Base-by-base conservation (phyloP, 768 basidiomycete species). In the Coprinopsis cinerea region DNA sequence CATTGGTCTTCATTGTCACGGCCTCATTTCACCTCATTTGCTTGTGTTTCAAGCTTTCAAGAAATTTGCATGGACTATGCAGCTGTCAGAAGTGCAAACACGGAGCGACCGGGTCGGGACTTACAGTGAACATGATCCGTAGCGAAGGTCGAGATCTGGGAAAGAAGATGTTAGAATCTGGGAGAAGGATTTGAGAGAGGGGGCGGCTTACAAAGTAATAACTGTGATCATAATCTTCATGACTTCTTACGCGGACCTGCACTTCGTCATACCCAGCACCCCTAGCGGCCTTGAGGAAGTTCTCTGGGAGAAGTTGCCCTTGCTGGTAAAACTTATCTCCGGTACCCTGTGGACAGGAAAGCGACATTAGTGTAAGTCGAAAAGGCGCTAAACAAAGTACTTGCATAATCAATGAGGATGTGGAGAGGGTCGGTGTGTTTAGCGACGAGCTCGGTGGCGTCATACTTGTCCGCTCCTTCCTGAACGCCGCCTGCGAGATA, bases 241-340 rank as follows among this genome's bases (percentile, higher is more conserved):
- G 89, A 52, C 76, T 74, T 55, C 88, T 75, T 18, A 96, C 87
- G 37, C 79, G 71, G 5, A 97, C 88, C 63, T 88, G 82, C 15
- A 77, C 71, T 57, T 87, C 82, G 52, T 82, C 79, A 57, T 86
- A 78, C 3, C 88, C 87, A 4, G 81, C 75, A 52, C 81, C 77
- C 51, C 86, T 76, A 5, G 90, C 86, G 0, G 87, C 89, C 57
- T 81, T 78, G 51, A 87, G 65, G 63, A 98, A 94, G 62, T 85
- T 86, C 59, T 95, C 89, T 0, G 95, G 96, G 46, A 91, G 78
- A 13, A 99, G 79, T 64, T 98, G 94, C 24, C 84, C 83, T 57
- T 90, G 74, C 58, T 88, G 78, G 67, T 87, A 85, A 63, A 92
- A 96, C 44, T 85, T 74, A 66, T 96, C 94, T 11, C 65, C 77